phyloP scores from a whole-genome alignment of 768 basidiomycete genomes.

The Lactarius quietus region DNA sequence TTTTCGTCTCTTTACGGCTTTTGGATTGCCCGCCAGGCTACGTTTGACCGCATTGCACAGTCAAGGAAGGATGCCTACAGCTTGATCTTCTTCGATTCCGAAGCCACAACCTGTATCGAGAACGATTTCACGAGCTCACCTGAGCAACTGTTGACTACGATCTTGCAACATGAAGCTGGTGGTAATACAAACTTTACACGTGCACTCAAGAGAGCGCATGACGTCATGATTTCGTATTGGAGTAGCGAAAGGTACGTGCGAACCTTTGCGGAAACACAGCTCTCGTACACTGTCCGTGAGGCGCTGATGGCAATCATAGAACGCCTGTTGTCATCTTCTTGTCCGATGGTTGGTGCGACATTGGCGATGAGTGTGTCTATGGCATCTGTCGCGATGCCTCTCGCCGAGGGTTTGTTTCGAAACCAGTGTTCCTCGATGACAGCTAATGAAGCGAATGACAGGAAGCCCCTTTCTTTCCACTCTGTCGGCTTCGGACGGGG shows the following conservation, averaged over 20 bases:
- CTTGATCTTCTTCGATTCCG: constrained; percentile 44
- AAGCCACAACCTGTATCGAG: constrained; percentile 28
- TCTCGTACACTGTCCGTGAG: neutral
- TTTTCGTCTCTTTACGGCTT: constrained; percentile 52
- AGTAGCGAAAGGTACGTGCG: constrained; percentile 43
- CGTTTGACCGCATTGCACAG: constrained; percentile 44
- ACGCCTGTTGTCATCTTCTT: constrained; percentile 53
- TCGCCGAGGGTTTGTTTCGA: no score
- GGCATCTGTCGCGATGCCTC: constrained; percentile 40
- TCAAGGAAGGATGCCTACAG: constrained; percentile 53
- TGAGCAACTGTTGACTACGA: constrained; percentile 38
- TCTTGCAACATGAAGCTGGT: constrained; percentile 35
- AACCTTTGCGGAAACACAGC: neutral
- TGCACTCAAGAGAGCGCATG: constrained; percentile 39
- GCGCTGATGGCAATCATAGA: constrained; percentile 31
- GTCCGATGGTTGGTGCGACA: constrained; percentile 48
- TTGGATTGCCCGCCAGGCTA: constrained; percentile 49
- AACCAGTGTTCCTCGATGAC: no score
- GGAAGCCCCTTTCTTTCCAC: no score
- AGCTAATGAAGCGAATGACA: no score
- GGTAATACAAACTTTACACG: constrained; percentile 43
- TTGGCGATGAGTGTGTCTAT: constrained; percentile 38
- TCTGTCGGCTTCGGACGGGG: no score
- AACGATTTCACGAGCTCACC: constrained; percentile 48
- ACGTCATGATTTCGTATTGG: constrained; percentile 45